These are phyloP conservation scores for Cyathus striatus DNA, from an alignment of 768 basidiomycete species.

Conservation along the genomic window DNA sequence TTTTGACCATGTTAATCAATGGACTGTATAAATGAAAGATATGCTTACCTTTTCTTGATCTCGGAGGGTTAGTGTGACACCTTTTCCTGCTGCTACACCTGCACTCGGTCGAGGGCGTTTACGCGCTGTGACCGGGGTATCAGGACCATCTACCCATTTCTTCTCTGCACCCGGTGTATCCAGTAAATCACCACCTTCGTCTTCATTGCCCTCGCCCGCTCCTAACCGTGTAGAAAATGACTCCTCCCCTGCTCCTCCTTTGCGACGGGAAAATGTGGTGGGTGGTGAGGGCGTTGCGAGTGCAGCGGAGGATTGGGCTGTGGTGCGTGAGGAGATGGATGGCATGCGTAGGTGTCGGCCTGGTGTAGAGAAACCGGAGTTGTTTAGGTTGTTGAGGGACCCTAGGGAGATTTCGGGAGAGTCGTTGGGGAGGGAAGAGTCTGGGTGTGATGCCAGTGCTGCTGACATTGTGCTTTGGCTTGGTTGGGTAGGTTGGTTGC, in stretches of 20 bases:
- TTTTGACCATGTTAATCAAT: constrained; percentile 4
- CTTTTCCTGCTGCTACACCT: constrained; percentile 35
- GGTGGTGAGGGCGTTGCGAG: constrained; percentile 48
- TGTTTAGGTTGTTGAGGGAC: constrained; percentile 44
- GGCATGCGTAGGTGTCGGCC: constrained; percentile 37
- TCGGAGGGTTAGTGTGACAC: constrained; percentile 68
- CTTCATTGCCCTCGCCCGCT: constrained; percentile 28
- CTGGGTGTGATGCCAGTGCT: constrained; percentile 29
- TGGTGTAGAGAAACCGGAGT: constrained; percentile 52
- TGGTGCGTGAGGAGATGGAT: constrained; percentile 45
- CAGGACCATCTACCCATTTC: constrained; percentile 38
- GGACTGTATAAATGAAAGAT: background rate
- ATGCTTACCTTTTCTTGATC: constrained; percentile 90
- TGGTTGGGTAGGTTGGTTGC: no score
- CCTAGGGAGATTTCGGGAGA: constrained; percentile 60
- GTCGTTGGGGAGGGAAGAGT: constrained; percentile 36
- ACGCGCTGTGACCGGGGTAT: constrained; percentile 43
- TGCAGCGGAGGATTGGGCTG: constrained; percentile 46
- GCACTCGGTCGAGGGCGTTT: constrained; percentile 36
- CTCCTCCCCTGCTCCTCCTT: constrained; percentile 33
- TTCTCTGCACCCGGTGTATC: constrained; percentile 50
- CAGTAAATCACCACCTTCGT: constrained; percentile 38
- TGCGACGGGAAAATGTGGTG: constrained; percentile 26
- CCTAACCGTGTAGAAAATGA: constrained; percentile 31
- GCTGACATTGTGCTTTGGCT: constrained; percentile 42